Evolutionary conservation across 257 asterid genomes (phyloP).

Genomic region (Gynochthodes officinalis): DNA sequence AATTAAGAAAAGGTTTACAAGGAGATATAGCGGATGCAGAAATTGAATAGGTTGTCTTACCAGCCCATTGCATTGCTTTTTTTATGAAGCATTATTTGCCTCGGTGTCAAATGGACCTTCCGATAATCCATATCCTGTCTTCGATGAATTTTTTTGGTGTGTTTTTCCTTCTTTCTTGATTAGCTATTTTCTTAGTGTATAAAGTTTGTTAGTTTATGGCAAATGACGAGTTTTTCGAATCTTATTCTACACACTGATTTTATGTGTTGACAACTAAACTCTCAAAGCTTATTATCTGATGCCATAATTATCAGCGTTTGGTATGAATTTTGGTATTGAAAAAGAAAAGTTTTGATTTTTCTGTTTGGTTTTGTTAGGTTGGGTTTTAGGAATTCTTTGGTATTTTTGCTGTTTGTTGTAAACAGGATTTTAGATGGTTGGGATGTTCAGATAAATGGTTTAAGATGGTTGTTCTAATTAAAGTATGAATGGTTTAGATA

Average conservation of each 20-base stretch:
- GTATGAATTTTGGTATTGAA: neutral
- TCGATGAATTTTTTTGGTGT: neutral
- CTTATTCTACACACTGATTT: slow-evolving; percentile 69
- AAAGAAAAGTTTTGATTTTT: neutral
- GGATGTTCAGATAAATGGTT: too few species aligned
- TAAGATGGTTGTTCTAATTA: too few species aligned
- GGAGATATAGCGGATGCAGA: slow-evolving; percentile 79
- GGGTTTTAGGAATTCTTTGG: neutral
- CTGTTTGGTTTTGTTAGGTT: too few species aligned
- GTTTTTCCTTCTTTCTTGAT: neutral
- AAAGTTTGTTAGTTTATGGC: slow-evolving; percentile 22
- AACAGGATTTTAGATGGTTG: neutral
- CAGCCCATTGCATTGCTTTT: slow-evolving; percentile 67
- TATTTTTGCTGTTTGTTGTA: neutral
- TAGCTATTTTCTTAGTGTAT: neutral
- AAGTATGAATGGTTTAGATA: too few species aligned
- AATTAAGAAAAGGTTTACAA: slow-evolving; percentile 23
- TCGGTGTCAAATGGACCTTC: slow-evolving; percentile 75
- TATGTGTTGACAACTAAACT: slow-evolving; percentile 49
- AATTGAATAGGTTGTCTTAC: slow-evolving; percentile 57
- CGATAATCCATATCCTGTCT: slow-evolving; percentile 24
- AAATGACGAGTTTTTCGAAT: slow-evolving; percentile 36
- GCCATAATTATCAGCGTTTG: slow-evolving; percentile 22
- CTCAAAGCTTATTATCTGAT: slow-evolving; percentile 78
- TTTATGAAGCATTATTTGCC: slow-evolving; percentile 32